These are phyloP conservation scores for Carpinus viminea DNA, from an alignment of 306 rosid genomes.

Conservation along the genomic window DNA sequence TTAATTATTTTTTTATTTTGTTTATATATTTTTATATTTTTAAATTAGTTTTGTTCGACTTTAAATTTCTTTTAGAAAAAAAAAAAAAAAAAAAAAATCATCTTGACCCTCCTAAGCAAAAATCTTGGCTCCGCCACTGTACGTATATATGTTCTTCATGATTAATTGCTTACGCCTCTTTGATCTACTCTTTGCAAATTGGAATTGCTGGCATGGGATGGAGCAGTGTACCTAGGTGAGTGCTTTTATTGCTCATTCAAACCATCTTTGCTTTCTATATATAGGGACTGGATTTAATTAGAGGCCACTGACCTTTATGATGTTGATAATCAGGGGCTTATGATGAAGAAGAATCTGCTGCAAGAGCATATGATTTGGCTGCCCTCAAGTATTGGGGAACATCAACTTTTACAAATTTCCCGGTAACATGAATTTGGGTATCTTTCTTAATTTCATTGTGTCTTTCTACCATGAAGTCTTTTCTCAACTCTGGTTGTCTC, in stretches of 20 bases:
- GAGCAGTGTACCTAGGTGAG: slow-evolving; percentile 81
- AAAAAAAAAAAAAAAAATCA: too few species aligned
- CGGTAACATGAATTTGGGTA: slow-evolving; percentile 18
- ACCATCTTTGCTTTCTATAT: not conserved
- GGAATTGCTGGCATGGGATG: slow-evolving; percentile 34
- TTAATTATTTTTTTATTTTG: too few species aligned
- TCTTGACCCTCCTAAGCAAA: too few species aligned
- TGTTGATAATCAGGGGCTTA: slow-evolving; percentile 38
- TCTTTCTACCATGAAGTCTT: not conserved
- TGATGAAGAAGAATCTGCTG: slow-evolving; percentile 55
- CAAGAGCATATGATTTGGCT: slow-evolving; percentile 53
- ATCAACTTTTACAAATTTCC: slow-evolving; percentile 45
- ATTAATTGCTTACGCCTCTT: slow-evolving; percentile 14
- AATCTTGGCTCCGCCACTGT: too few species aligned
- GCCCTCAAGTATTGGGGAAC: slow-evolving; percentile 54
- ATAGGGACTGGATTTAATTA: not conserved
- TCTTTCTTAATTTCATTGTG: not conserved
- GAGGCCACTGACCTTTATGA: not conserved
- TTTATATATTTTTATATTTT: too few species aligned
- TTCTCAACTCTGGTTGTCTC: not conserved
- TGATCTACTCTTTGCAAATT: slow-evolving; percentile 18
- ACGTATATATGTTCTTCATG: too few species aligned
- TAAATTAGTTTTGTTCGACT: too few species aligned
- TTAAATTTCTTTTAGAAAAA: too few species aligned
- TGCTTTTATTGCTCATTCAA: slow-evolving; percentile 15